Evolutionary conservation across 2,329 filamentous ascomycete genomes (phyloP).

Genomic region (Colletotrichum sp.): DNA sequence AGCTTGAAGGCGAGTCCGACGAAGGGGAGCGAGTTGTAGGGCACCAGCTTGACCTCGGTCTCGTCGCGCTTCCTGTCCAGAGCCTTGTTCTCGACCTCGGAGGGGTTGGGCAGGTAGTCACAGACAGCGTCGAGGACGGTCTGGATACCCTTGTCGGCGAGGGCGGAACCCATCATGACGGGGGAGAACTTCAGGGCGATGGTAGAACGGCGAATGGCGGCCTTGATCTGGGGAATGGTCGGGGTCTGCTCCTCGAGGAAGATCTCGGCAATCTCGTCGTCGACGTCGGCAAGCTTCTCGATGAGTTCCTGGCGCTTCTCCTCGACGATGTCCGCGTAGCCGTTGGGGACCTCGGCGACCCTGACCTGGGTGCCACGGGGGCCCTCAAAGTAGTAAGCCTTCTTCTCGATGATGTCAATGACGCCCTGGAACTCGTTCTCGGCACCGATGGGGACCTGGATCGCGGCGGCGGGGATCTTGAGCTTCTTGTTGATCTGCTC

Average conservation of each 20-base stretch:
- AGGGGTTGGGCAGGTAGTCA: constrained; percentile 92
- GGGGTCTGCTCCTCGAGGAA: constrained; percentile 89
- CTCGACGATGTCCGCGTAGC: constrained; percentile 75
- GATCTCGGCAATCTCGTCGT: constrained; percentile 95
- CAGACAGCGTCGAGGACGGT: constrained; percentile 96
- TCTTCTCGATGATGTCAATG: constrained; percentile 91
- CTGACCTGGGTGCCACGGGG: constrained; percentile 78
- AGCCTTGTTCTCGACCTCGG: constrained; percentile 87
- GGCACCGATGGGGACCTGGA: constrained; percentile 91
- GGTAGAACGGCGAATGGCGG: constrained; percentile 90
- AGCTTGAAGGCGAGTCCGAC: constrained; percentile 98
- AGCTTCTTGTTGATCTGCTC: constrained; percentile 98
- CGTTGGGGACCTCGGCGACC: constrained; percentile 80
- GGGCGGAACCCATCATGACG: constrained; percentile 93
- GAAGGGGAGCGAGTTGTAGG: constrained; percentile 92
- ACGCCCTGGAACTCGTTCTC: constrained; percentile 94
- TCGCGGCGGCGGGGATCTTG: constrained; percentile 87
- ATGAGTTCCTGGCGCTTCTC: constrained; percentile 87
- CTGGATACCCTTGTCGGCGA: constrained; percentile 94
- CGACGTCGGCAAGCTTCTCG: constrained; percentile 94
- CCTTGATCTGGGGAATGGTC: constrained; percentile 83
- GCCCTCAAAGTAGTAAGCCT: constrained; percentile 91
- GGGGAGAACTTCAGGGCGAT: constrained; percentile 89
- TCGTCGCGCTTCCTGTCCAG: constrained; percentile 84
- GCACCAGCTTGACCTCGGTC: constrained; percentile 82